Base-by-base conservation (phyloP, 1,139 yeast genomes). In the Blastobotrys buckinghamii region DNA sequence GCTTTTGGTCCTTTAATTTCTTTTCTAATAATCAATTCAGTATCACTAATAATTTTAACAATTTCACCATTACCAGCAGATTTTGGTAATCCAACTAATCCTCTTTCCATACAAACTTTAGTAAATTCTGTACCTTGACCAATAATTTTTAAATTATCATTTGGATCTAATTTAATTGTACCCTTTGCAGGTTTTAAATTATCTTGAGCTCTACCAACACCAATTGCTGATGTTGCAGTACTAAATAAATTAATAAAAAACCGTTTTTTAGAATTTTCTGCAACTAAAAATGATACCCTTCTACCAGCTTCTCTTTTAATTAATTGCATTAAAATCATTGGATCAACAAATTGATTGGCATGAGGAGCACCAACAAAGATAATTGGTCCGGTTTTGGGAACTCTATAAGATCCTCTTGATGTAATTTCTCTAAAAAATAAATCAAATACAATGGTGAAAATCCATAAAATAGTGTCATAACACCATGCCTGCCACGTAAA, bases 361-460 rank as follows among this genome's bases (percentile, higher is more conserved):
- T 90, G 98, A 8, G 97, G 97, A 8, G 97, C 98, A 1, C 94
- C 97, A 40, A 92, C 97, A 62, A 92, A 87, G 50, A 92, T 89
- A 20, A 89, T 81, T 0, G 97, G 95, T 0, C 96, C 97, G 10
- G 75, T 65, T 38, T 78, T 74, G 2, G 98, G 97, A 50, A 92
- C 78, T 49, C 90, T 75, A 70, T 82, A 90, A 0, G 96, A 94
- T 2, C 97, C 97, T 53, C 98, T 75, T 3, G 96, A 84, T 52
- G 90, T 75, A 55, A 90, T 85, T 62, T 90, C 96, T 54, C 97
- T 72, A 68, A 92, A 92, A 71, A 92, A 92, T 52, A 78, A 70
- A 54, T 73, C 73, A 55, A 78, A 75, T 9, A 76, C 71, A 30
- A 68, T 62, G 29, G 61, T 52, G 53, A 71, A 63, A 12, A 62